Percentiles rank a stretch among this genome's conserved stretches.
These are phyloP conservation scores for Solanum chmielewskii DNA, from an alignment of 257 asterid species.

Conservation along the genomic window DNA sequence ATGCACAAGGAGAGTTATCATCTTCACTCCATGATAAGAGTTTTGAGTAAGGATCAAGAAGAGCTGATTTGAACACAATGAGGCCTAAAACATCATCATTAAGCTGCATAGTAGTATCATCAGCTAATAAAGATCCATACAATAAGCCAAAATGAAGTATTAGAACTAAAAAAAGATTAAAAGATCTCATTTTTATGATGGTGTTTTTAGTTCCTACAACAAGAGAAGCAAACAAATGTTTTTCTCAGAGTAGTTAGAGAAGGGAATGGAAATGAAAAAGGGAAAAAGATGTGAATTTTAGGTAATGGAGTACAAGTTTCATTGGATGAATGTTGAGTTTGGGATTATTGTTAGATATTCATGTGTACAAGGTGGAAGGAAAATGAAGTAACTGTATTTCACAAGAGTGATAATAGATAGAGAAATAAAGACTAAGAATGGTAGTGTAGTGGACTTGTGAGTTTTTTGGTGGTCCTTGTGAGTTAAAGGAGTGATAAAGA, in stretches of 20 bases:
- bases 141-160: background rate
- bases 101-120: constrained; percentile 28
- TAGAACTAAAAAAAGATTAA: background rate
- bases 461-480: constrained; percentile 7
- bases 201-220: background rate
- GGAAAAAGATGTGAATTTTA: background rate
- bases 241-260: background rate
- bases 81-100: constrained; percentile 91
- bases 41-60: constrained; percentile 33
- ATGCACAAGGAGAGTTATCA: constrained; percentile 72
- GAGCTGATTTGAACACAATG: constrained; percentile 67
- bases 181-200: background rate
- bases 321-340: constrained; percentile 6
- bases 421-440: background rate
- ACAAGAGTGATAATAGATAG: constrained; percentile 4
- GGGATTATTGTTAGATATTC: constrained; percentile 7
- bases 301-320: background rate
- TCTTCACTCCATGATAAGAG: constrained; percentile 76
- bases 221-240: background rate
- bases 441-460: background rate
- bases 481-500: background rate
- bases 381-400: constrained; percentile 9
- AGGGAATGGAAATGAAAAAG: background rate
- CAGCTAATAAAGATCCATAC: background rate
- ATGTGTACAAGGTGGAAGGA: constrained; percentile 11